A percentile compares a stretch with the other conserved stretches of the same genome.
These are phyloP conservation scores for Globisporangium yorkense DNA, from an alignment of 352 stramenopile species.

Conservation along the genomic window DNA sequence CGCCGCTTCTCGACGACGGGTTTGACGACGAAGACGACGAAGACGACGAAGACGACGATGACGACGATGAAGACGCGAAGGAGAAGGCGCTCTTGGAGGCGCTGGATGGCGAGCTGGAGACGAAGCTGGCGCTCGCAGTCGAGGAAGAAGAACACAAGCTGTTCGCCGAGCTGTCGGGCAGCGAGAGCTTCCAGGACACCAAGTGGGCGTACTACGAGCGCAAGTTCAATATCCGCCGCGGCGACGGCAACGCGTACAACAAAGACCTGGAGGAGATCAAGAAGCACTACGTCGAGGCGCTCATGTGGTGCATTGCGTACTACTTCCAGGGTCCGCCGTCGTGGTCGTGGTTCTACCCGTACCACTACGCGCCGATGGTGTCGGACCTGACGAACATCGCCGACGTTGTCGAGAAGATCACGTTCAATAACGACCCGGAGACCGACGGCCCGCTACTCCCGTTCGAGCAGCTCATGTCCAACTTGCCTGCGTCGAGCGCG, in stretches of 20 bases:
- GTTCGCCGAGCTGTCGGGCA: slow-evolving; percentile 44
- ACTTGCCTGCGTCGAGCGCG: slow-evolving; percentile 93
- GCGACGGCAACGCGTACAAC: slow-evolving; percentile 54
- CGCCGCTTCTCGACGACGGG: slow-evolving; percentile 33
- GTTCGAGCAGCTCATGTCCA: slow-evolving; percentile 97
- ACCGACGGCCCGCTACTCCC: slow-evolving; percentile 88
- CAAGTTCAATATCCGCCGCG: slow-evolving; percentile 65
- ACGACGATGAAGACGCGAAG: slow-evolving; percentile 39
- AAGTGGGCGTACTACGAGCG: slow-evolving; percentile 85
- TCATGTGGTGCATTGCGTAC: slow-evolving; percentile 77
- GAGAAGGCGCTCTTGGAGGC: slow-evolving; percentile 54
- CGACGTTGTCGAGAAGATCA: slow-evolving; percentile 48
- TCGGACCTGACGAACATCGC: slow-evolving; percentile 95
- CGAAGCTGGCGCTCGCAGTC: slow-evolving; percentile 30
- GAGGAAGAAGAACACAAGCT: slow-evolving; percentile 43
- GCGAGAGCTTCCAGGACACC: slow-evolving; percentile 71
- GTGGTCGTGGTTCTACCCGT: slow-evolving; percentile 99
- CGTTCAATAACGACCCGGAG: slow-evolving; percentile 76
- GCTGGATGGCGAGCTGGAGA: slow-evolving; percentile 48
- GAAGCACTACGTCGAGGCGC: slow-evolving; percentile 70
- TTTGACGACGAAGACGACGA: slow-evolving; percentile 18
- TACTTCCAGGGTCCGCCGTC: slow-evolving; percentile 91
- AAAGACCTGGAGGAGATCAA: slow-evolving; percentile 54
- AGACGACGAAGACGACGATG: slow-evolving; percentile 22
- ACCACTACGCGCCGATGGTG: slow-evolving; percentile 98